A percentile compares a stretch with the other conserved stretches of the same genome.
phyloP scores from a whole-genome alignment of 2,329 filamentous ascomycete species.

The Byssothecium circinans region DNA sequence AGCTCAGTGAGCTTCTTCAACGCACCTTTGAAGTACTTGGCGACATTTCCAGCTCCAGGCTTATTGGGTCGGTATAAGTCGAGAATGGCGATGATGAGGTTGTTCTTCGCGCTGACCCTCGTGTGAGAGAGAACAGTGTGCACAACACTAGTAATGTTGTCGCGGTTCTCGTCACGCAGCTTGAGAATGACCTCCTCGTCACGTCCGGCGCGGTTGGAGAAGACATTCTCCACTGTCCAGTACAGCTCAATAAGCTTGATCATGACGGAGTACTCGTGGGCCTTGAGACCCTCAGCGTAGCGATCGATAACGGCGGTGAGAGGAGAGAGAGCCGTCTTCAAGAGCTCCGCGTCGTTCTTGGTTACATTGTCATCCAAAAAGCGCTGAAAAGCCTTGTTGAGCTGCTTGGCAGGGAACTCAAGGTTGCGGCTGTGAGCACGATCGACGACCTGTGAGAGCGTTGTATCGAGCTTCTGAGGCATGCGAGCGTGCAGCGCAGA shows the following conservation, averaged over 20 bases:
- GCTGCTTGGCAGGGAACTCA: slow-evolving; percentile 90
- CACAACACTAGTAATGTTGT: slow-evolving; percentile 81
- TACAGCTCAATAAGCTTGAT: slow-evolving; percentile 78
- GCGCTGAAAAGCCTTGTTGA: slow-evolving; percentile 80
- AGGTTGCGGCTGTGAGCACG: slow-evolving; percentile 73
- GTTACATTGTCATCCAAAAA: slow-evolving; percentile 87
- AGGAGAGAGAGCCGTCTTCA: slow-evolving; percentile 74
- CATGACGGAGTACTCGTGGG: slow-evolving; percentile 84
- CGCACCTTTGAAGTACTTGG: slow-evolving; percentile 80
- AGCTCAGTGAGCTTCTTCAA: slow-evolving; percentile 88
- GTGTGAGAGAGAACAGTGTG: slow-evolving; percentile 92
- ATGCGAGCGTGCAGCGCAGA: slow-evolving; percentile 96
- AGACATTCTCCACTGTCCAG: slow-evolving; percentile 80
- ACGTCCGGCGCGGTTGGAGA: slow-evolving; percentile 79
- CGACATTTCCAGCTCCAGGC: slow-evolving; percentile 83
- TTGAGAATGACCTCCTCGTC: slow-evolving; percentile 93
- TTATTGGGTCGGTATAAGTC: slow-evolving; percentile 95
- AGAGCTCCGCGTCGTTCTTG: slow-evolving; percentile 69
- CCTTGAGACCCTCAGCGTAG: slow-evolving; percentile 87
- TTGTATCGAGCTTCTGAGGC: slow-evolving; percentile 86
- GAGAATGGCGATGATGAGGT: slow-evolving; percentile 85
- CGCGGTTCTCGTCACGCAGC: slow-evolving; percentile 95
- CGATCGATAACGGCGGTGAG: slow-evolving; percentile 75
- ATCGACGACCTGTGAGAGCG: slow-evolving; percentile 83
- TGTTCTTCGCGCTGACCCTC: slow-evolving; percentile 90